phyloP scores from a whole-genome alignment of 1,139 yeast genomes.

The Arxiozyma telluris region DNA sequence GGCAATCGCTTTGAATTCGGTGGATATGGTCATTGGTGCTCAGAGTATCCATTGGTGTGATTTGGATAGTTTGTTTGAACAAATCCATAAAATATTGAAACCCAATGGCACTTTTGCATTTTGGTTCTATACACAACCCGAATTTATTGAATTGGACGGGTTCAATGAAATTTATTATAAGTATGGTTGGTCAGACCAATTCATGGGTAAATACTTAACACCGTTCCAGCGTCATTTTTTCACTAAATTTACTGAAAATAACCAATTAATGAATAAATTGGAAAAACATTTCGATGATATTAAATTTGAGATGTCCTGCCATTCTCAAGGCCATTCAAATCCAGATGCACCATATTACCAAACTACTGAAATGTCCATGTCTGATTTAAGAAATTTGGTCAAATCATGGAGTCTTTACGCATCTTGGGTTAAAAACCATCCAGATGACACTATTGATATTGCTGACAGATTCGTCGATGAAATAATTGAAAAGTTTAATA shows the following conservation, averaged over 20 bases:
- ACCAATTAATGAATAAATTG: conserved; percentile 24
- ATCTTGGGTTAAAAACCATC: conserved; percentile 8
- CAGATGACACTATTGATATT: neutral
- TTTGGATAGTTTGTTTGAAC: conserved; percentile 42
- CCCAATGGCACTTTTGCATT: conserved; percentile 60
- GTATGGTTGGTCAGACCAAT: no score
- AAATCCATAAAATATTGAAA: conserved; percentile 42
- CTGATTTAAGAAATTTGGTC: conserved; percentile 39
- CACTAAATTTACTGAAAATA: conserved; percentile 29
- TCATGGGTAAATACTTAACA: no score
- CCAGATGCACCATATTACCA: conserved; percentile 31
- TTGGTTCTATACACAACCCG: conserved; percentile 69
- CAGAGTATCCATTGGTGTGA: conserved; percentile 76
- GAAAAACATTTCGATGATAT: conserved; percentile 34
- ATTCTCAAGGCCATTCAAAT: conserved; percentile 26
- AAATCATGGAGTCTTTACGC: conserved; percentile 65
- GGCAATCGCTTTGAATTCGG: conserved; percentile 29
- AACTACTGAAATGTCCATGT: conserved; percentile 28
- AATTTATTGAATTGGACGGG: conserved; percentile 22
- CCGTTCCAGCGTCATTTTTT: neutral
- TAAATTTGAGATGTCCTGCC: conserved; percentile 17
- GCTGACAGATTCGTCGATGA: no score
- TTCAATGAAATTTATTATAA: conserved; percentile 25
- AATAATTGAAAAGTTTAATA: conserved; percentile 29
- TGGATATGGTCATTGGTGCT: conserved; percentile 61